Base-by-base conservation (phyloP, 257 asterid genomes). In the Galeopsis tetrahit region DNA sequence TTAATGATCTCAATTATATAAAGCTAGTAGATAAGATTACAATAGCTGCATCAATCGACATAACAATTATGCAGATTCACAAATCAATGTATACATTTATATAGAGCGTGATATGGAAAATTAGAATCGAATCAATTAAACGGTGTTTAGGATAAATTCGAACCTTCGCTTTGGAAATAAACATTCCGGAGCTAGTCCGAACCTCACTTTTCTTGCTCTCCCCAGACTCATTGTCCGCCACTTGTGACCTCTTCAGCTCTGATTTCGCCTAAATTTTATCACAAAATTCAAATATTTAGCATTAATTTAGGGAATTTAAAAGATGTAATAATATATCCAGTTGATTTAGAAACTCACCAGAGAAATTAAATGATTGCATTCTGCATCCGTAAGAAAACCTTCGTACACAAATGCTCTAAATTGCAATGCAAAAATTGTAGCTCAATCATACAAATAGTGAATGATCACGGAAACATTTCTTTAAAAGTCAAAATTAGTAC, bases 121-220 rank as follows among this genome's bases (percentile, higher is more conserved):
- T 38, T 44, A 40, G 75, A 62, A 63, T 63, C 69, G 7, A 60
- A 62, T 69, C 14, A 21, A 49, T 36, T 3, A 66, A 3, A 68
- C 33, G 9, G 8, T 13, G 33, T n/a, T 5, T 10, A n/a, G 40
- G 6, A 33, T 66, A 58, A 77, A 71, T 58, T 32, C 90, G 40
- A 72, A 94, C 98, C 98, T 89, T 91, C 61, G 44, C 96, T 79
- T 89, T 94, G 21, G 75, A 13, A 56, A 94, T 94, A 61, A 94
- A 94, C 97, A 89, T 94, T 63, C 97, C 98, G 13, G 98, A 91
- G 88, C 98, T 91, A 56, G 97, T 94, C 83, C 97, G 90, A 58
- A 87, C 96, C 82, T 88, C 93, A 65, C 97, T 91, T 17, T 83
- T 86, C 75, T 79, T 86, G 76, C 91, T 84, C 80, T 85, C 69